Percentiles rank a stretch among this genome's conserved stretches.
Evolutionary conservation across 192 early-diverging fungal species (phyloP).

Genomic region (Dissophora ornata): DNA sequence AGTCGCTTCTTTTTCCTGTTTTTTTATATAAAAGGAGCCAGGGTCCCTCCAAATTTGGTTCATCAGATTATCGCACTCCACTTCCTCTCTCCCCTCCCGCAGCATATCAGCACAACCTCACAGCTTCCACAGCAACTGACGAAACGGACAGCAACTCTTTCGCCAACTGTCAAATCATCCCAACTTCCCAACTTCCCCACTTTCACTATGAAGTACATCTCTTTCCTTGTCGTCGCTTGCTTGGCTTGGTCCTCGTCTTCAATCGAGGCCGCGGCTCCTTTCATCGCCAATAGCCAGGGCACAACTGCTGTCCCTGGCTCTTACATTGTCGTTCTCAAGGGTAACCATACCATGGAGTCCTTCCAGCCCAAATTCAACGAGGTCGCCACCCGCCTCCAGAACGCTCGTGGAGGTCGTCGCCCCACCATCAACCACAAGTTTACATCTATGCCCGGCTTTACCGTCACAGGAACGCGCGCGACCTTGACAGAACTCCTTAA

Average conservation of each 20-base stretch:
- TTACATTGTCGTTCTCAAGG: conserved; percentile 50
- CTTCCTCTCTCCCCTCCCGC: too few relatives aligned
- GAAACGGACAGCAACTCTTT: too few relatives aligned
- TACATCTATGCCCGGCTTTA: conserved; percentile 7
- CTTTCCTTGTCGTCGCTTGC: conserved; percentile 32
- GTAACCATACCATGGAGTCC: conserved; percentile 3
- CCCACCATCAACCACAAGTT: conserved; percentile 34
- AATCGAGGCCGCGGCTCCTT: conserved; percentile 34
- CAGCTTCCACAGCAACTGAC: too few relatives aligned
- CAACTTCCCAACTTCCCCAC: too few relatives aligned
- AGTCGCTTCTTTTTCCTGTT: too few relatives aligned
- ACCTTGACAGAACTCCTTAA: conserved; percentile 35
- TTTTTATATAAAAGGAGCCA: too few relatives aligned
- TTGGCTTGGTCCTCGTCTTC: conserved; percentile 11
- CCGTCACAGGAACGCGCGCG: conserved; percentile 28
- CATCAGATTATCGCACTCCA: too few relatives aligned
- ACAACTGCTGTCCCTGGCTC: conserved; percentile 39
- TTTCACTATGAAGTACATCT: conserved; percentile 33
- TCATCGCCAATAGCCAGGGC: conserved; percentile 12
- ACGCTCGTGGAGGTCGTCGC: conserved; percentile 33
- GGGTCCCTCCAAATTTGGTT: too few relatives aligned
- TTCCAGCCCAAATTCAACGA: conserved; percentile 33
- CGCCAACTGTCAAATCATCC: too few relatives aligned
- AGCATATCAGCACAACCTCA: too few relatives aligned
- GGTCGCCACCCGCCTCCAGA: conserved; percentile 38